Percentiles rank a stretch among this genome's conserved stretches.
Evolutionary conservation across 257 asterid species (phyloP).

Genomic region (Datura wrightii): DNA sequence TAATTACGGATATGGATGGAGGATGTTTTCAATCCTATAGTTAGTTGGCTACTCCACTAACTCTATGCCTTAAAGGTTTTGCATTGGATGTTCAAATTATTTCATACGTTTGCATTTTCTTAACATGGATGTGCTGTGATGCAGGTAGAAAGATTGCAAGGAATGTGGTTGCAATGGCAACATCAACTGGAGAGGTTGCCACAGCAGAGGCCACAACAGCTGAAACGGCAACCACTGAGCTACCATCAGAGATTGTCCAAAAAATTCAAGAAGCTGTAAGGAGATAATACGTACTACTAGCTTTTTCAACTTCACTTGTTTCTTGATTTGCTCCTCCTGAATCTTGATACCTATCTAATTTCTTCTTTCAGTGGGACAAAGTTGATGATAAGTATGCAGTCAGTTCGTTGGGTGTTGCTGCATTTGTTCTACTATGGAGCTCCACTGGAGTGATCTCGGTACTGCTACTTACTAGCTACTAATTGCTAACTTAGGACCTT

Average conservation of each 20-base stretch:
- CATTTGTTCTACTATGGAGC: conserved; percentile 62
- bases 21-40: background rate
- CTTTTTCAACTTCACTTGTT: background rate
- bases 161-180: conserved; percentile 70
- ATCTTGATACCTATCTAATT: background rate
- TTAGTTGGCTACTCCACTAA: background rate
- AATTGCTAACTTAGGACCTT: background rate
- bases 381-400: conserved; percentile 92
- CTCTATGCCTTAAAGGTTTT: background rate
- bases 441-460: conserved; percentile 77
- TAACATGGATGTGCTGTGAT: background rate
- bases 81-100: background rate
- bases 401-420: conserved; percentile 73
- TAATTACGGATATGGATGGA: background rate
- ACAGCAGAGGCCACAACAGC: conserved; percentile 65
- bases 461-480: conserved; percentile 26
- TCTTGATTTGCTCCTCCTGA: background rate
- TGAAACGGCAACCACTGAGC: conserved; percentile 58
- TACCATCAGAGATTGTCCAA: conserved; percentile 61
- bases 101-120: background rate
- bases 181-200: conserved; percentile 69
- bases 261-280: conserved; percentile 69
- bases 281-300: background rate
- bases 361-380: conserved; percentile 72
- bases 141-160: conserved; percentile 68